These are phyloP conservation scores for Penicillium sp. DNA, from an alignment of 2,329 filamentous ascomycete species.

Conservation along the genomic window DNA sequence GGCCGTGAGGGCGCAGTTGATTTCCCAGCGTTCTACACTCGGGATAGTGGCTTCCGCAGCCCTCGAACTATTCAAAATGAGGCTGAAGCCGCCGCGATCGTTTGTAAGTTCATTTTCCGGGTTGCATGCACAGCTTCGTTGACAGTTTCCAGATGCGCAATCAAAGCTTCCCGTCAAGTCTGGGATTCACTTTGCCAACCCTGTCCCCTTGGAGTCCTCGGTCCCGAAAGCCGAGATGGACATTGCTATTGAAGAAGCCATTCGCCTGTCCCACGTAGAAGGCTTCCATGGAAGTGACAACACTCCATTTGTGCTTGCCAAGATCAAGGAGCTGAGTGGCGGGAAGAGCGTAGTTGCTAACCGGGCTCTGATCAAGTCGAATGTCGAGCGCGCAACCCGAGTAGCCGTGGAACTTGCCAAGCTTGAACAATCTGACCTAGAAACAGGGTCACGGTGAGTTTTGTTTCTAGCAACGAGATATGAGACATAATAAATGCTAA, in stretches of 20 bases:
- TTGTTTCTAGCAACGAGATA: slow-evolving; percentile 24
- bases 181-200: slow-evolving; percentile 86
- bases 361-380: slow-evolving; percentile 66
- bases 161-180: slow-evolving; percentile 70
- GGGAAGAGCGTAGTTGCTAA: slow-evolving; percentile 75
- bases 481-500: slow-evolving; percentile 35
- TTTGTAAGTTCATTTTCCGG: slow-evolving; percentile 54
- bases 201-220: slow-evolving; percentile 70
- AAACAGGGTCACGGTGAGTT: slow-evolving; percentile 42
- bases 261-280: slow-evolving; percentile 64
- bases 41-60: slow-evolving; percentile 81
- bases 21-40: slow-evolving; percentile 90
- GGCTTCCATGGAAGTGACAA: slow-evolving; percentile 74
- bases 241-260: slow-evolving; percentile 66
- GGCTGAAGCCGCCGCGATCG: slow-evolving; percentile 83
- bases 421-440: slow-evolving; percentile 47
- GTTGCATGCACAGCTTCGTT: neutral
- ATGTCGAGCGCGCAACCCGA: slow-evolving; percentile 65
- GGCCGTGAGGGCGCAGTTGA: slow-evolving; percentile 72
- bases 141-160: slow-evolving; percentile 63
- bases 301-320: slow-evolving; percentile 78
- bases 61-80: slow-evolving; percentile 75
- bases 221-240: slow-evolving; percentile 74
- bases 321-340: slow-evolving; percentile 77
- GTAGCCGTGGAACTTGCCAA: slow-evolving; percentile 65